Percentiles rank a stretch among this genome's conserved stretches.
Evolutionary conservation across 2,329 filamentous ascomycete species (phyloP).

Genomic region (Colletotrichum tanaceti): DNA sequence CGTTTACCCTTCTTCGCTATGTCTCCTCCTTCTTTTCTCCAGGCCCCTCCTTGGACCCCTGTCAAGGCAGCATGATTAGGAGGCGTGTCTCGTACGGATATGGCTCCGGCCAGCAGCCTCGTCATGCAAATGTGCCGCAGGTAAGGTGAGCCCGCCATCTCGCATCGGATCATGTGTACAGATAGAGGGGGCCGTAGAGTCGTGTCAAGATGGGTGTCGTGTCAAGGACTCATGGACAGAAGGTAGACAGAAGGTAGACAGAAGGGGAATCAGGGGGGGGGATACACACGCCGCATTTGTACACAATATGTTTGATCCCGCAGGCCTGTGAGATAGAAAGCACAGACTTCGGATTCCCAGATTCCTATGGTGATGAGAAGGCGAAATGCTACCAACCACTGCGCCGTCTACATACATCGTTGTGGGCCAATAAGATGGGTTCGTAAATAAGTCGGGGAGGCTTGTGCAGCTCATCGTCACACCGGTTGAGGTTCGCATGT

Average conservation of each 20-base stretch:
- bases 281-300: not conserved
- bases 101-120: slow-evolving; percentile 1
- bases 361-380: not conserved
- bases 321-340: too few species aligned
- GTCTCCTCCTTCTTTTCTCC: not conserved
- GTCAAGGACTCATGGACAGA: not conserved
- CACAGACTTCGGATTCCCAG: not conserved
- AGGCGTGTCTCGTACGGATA: not conserved
- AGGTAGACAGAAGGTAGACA: not conserved
- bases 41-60: not conserved
- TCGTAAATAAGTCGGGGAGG: not conserved
- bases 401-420: not conserved
- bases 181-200: not conserved
- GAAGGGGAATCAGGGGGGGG: not conserved
- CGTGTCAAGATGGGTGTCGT: not conserved
- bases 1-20: not conserved
- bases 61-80: not conserved
- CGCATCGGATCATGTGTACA: slow-evolving; percentile 1
- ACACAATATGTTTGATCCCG: not conserved
- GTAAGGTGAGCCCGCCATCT: not conserved
- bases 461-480: not conserved
- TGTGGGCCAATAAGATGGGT: too few species aligned
- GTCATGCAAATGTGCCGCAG: not conserved
- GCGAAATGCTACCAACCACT: not conserved
- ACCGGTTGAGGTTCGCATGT: not conserved